Conservation (phyloP, 1,284 basidiomycete species). For the Vanrija sp. region DNA sequence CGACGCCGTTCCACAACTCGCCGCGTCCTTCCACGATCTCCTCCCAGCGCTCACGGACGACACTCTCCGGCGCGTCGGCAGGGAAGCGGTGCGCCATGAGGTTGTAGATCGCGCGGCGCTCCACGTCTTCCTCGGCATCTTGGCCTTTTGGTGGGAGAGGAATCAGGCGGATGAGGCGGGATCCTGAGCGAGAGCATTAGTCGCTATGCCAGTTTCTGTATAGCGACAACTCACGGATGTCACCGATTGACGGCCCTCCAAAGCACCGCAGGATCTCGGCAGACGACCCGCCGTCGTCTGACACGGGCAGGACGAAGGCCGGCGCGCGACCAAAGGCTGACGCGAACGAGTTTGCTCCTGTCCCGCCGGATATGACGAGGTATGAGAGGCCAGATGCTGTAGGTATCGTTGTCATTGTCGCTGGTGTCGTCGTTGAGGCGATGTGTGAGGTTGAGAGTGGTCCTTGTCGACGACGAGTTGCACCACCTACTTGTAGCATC, state of each 20-base stretch:
- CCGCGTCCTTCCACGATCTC: slow-evolving; percentile 89
- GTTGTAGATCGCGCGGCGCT: slow-evolving; percentile 60
- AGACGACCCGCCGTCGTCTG: slow-evolving; percentile 54
- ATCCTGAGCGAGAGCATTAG: slow-evolving; percentile 23
- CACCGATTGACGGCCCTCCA: slow-evolving; percentile 51
- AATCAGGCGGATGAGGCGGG: slow-evolving; percentile 54
- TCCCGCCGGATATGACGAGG: slow-evolving; percentile 54
- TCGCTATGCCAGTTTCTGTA: background rate
- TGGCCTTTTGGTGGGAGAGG: slow-evolving; percentile 32
- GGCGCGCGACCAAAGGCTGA: slow-evolving; percentile 52
- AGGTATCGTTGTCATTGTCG: too few relatives aligned
- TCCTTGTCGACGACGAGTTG: too few relatives aligned
- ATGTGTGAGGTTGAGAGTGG: too few relatives aligned
- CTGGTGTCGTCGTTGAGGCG: too few relatives aligned
- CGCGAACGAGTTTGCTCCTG: slow-evolving; percentile 54
- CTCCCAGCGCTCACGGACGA: slow-evolving; percentile 84
- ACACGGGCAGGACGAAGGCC: slow-evolving; percentile 50
- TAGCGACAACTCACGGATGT: slow-evolving; percentile 45
- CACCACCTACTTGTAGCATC: too few relatives aligned
- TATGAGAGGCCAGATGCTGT: slow-evolving; percentile 21
- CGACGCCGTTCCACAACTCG: slow-evolving; percentile 79
- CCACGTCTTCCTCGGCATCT: slow-evolving; percentile 24
- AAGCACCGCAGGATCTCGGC: slow-evolving; percentile 52
- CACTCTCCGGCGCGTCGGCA: slow-evolving; percentile 60
- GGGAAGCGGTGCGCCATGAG: slow-evolving; percentile 80